Percentiles rank a stretch among this genome's conserved stretches.
phyloP scores from a whole-genome alignment of 352 stramenopile species.

The Thalassiosira livingstoniorum region DNA sequence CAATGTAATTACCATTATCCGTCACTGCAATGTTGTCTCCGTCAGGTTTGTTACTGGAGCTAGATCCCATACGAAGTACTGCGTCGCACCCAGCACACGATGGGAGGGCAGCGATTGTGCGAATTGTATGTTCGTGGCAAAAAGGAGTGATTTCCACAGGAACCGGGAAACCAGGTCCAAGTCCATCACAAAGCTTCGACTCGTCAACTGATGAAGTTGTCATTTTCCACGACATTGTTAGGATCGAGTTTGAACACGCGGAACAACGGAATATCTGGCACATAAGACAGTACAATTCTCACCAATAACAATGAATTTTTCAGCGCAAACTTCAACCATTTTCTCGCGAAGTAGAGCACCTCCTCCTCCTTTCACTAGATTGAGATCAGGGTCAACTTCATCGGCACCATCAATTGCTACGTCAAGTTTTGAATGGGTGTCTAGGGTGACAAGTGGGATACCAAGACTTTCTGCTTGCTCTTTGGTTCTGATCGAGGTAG shows the following conservation, averaged over 20 bases:
- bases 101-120: slow-evolving; percentile 79
- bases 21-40: slow-evolving; percentile 96
- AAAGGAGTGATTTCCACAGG: slow-evolving; percentile 98
- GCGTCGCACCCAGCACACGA: slow-evolving; percentile 81
- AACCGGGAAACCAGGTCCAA: slow-evolving; percentile 86
- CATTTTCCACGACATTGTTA: too few relatives aligned
- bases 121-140: slow-evolving; percentile 94
- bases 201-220: slow-evolving; percentile 81
- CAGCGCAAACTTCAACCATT: slow-evolving; percentile 90
- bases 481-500: slow-evolving; percentile 97
- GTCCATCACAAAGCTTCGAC: slow-evolving; percentile 85
- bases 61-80: slow-evolving; percentile 84
- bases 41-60: slow-evolving; percentile 82
- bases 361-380: slow-evolving; percentile 98
- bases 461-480: slow-evolving; percentile 88
- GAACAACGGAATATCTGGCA: background rate
- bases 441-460: slow-evolving; percentile 88
- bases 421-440: slow-evolving; percentile 93
- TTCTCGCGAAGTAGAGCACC: slow-evolving; percentile 91
- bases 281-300: slow-evolving; percentile 10
- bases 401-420: slow-evolving; percentile 99
- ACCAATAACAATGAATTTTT: slow-evolving; percentile 98
- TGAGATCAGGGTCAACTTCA: slow-evolving; percentile 96
- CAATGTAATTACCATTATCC: slow-evolving; percentile 92
- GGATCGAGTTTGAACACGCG: too few relatives aligned